These are phyloP conservation scores for Penicillium sp. DNA, from an alignment of 2,329 filamentous ascomycete species.

Conservation along the genomic window DNA sequence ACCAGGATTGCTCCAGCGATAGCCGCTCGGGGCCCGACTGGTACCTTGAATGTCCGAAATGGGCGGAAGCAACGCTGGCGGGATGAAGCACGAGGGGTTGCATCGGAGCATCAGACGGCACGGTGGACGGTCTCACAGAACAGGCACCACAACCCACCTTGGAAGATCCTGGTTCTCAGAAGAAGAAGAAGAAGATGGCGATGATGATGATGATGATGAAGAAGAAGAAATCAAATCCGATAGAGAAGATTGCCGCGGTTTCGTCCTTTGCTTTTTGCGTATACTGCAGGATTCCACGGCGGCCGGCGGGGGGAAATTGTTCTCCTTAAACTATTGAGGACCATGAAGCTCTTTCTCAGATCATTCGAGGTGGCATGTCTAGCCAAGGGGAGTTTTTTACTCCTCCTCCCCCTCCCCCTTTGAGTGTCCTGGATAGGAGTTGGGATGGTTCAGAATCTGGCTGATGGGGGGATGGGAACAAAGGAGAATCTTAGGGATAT, in stretches of 20 bases:
- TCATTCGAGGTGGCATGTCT: slow-evolving; percentile 27
- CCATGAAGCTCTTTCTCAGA: slow-evolving; percentile 15
- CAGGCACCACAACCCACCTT: slow-evolving; percentile 1
- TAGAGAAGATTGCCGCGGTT: no score
- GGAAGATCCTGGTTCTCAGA: no score
- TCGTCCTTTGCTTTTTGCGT: no score
- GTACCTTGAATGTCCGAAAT: slow-evolving; percentile 33
- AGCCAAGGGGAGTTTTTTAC: slow-evolving; percentile 8
- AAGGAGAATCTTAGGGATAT: no score
- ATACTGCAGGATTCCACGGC: background rate
- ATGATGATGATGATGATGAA: background rate
- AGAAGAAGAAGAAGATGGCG: background rate
- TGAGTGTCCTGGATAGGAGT: background rate
- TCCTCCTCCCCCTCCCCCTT: no score
- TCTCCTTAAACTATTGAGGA: slow-evolving; percentile 20
- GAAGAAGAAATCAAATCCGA: background rate
- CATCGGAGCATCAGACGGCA: slow-evolving; percentile 27
- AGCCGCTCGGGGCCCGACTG: slow-evolving; percentile 31
- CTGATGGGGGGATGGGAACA: no score
- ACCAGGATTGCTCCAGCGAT: slow-evolving; percentile 29
- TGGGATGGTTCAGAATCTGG: background rate
- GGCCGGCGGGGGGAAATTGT: slow-evolving; percentile 4
- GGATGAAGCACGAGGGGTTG: slow-evolving; percentile 39
- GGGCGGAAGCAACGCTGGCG: slow-evolving; percentile 31
- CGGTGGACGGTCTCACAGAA: slow-evolving; percentile 9